Evolutionary conservation across 2,329 filamentous ascomycete genomes (phyloP).

Genomic region (Thielaviopsis ethacetica): DNA sequence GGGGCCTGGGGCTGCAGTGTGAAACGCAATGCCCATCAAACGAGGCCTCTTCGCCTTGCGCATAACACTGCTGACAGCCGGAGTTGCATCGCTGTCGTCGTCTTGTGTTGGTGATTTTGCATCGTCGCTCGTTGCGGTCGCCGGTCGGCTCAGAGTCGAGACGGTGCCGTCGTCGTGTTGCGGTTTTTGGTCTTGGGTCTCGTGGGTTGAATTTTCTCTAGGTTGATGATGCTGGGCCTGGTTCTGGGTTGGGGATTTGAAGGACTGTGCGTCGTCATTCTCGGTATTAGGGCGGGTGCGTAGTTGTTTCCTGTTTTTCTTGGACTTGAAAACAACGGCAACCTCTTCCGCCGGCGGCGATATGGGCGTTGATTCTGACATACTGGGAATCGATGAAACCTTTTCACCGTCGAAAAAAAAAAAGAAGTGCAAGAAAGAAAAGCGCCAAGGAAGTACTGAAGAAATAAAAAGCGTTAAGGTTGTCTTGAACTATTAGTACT

Average conservation of each 20-base stretch:
- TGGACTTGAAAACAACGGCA: constrained; percentile 34
- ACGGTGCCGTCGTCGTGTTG: not conserved
- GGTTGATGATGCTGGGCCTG: constrained; percentile 1
- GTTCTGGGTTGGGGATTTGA: not conserved
- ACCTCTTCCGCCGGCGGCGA: constrained; percentile 4
- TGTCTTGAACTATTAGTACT: too few species aligned
- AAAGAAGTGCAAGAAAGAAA: not conserved
- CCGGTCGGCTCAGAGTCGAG: not conserved
- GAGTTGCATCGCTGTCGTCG: constrained; percentile 20
- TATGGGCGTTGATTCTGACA: not conserved
- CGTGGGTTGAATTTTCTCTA: not conserved
- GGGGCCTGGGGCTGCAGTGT: constrained; percentile 19
- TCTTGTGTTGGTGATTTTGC: not conserved
- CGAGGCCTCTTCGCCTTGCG: constrained; percentile 33
- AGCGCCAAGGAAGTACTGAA: not conserved
- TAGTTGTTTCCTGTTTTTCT: constrained; percentile 33
- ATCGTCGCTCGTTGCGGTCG: not conserved
- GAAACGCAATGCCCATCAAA: constrained; percentile 41
- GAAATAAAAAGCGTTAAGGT: not conserved
- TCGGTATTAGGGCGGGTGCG: constrained; percentile 20
- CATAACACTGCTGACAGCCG: constrained; percentile 34
- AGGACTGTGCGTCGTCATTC: constrained; percentile 22
- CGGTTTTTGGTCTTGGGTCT: not conserved
- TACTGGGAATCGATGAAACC: not conserved
- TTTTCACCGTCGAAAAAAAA: not conserved